A percentile compares a stretch with the other conserved stretches of the same genome.
Conservation (phyloP, 805 yeast genomes). For the Yarrowia phangngaensis region DNA sequence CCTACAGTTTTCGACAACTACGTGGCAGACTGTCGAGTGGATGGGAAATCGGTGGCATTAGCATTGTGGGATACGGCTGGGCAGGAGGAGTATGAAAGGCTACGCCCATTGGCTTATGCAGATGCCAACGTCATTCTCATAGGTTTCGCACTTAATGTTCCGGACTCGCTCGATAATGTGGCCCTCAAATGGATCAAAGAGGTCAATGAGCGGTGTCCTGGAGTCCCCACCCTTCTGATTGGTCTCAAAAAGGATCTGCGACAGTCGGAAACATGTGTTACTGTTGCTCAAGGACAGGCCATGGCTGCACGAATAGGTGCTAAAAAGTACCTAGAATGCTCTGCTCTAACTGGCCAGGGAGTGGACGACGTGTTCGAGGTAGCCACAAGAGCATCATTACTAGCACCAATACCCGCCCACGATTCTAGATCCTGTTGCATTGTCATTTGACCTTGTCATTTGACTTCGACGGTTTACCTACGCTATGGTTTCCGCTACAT, state of each 20-base stretch:
- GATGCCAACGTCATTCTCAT: slow-evolving; percentile 82
- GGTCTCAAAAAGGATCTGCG: slow-evolving; percentile 85
- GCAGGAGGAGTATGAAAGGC: slow-evolving; percentile 88
- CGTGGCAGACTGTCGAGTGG: slow-evolving; percentile 90
- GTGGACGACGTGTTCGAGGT: slow-evolving; percentile 91
- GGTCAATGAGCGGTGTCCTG: slow-evolving; percentile 74
- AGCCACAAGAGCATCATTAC: slow-evolving; percentile 78
- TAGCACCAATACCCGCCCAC: slow-evolving; percentile 39
- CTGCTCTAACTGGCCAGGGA: slow-evolving; percentile 89
- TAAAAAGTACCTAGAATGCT: slow-evolving; percentile 76
- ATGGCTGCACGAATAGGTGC: slow-evolving; percentile 82
- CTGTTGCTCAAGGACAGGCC: slow-evolving; percentile 54
- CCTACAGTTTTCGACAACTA: slow-evolving; percentile 95
- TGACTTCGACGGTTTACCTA: too few species aligned
- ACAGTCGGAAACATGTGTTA: slow-evolving; percentile 34
- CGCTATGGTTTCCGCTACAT: not conserved
- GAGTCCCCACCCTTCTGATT: slow-evolving; percentile 69
- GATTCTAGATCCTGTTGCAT: slow-evolving; percentile 1
- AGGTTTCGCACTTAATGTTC: slow-evolving; percentile 80
- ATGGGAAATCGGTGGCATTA: slow-evolving; percentile 83
- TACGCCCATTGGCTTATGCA: slow-evolving; percentile 82
- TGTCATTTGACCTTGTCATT: too few species aligned
- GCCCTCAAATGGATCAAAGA: slow-evolving; percentile 83
- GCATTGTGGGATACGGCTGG: slow-evolving; percentile 97
- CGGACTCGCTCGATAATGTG: slow-evolving; percentile 81